Base-by-base conservation (phyloP, 176 grass and related monocot genomes). In the Zea luxurians region DNA sequence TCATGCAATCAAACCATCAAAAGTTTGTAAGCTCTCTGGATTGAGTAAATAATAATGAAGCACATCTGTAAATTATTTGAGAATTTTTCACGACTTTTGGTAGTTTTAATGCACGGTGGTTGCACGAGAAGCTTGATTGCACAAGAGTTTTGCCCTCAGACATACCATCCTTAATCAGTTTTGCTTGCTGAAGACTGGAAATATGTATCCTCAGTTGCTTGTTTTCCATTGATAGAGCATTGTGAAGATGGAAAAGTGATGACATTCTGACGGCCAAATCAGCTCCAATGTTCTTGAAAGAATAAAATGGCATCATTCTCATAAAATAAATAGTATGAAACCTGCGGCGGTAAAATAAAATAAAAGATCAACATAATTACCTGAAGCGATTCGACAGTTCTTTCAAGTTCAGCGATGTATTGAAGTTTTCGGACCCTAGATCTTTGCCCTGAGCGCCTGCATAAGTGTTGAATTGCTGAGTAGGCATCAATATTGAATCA, bases 341-440 rank as follows among this genome's bases (percentile, higher is more conserved):
- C 72, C 69, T 17, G 21, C 48, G 7, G 43, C 15, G 71, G 47
- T 82, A 36, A 86, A 74, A 35, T 55, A 71, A 79, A 78, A 45
- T 53, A 48, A 70, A 69, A 77, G 50, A 57, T 38, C 38, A 83
- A 59, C 78, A 59, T 11, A 74, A 38, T 37, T 78, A 96, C 96
- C 86, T 99, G 92, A 84, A 99, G 88, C 65, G 88, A 80, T 11
- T 91, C 90, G 77, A 99, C 92, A 71, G 86, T 91, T 70, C 82
- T 89, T 83, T 99, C 92, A 79, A 99, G 92, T 81, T 99, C 96
- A 91, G 90, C 90, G 73, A 99, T 99, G 82, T 99, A 95, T 70
- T 99, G 92, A 86, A 96, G 96, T 60, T 99, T 99, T 42, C 92
- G 80, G 37, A 99, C 92, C 90, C 92, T 92, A 79, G 96, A 99